These are phyloP conservation scores for Xanthoconium purpureum DNA, from an alignment of 768 basidiomycete species.

Conservation along the genomic window DNA sequence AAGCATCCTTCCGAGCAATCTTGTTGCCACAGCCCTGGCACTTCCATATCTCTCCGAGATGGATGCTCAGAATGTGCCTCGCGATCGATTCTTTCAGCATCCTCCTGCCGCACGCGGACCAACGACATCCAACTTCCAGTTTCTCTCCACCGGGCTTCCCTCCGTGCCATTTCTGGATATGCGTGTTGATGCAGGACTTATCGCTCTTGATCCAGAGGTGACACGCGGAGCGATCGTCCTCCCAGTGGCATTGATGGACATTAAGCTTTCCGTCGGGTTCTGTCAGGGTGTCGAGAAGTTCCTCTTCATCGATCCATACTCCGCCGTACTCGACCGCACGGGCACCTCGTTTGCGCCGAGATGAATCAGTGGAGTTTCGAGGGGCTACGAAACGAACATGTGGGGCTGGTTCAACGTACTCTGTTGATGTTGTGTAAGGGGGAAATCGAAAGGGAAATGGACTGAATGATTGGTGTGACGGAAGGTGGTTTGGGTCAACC, in stretches of 20 bases:
- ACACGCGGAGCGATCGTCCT: conserved; percentile 4
- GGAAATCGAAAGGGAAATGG: no score
- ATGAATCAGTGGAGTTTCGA: background rate
- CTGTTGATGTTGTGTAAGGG: background rate
- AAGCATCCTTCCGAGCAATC: conserved; percentile 6
- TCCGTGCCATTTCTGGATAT: conserved; percentile 19
- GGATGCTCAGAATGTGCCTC: conserved; percentile 12
- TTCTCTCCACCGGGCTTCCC: conserved; percentile 8
- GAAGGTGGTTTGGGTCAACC: no score
- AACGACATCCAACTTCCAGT: background rate
- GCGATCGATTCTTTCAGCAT: conserved; percentile 25
- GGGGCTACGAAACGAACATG: background rate
- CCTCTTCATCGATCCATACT: conserved; percentile 12
- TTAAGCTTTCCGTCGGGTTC: background rate
- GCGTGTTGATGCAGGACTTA: conserved; percentile 12
- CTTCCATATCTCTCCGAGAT: conserved; percentile 15
- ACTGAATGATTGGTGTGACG: background rate
- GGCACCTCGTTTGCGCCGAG: background rate
- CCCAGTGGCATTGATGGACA: conserved; percentile 14
- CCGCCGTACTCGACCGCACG: conserved; percentile 6
- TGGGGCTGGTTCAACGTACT: no score
- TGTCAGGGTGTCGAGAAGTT: conserved; percentile 2
- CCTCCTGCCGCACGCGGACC: conserved; percentile 3
- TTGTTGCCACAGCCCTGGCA: conserved; percentile 14
- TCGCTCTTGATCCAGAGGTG: conserved; percentile 17